Evolutionary conservation across 495 filamentous ascomycete genomes (phyloP), one percentile per base, ranked within the genome.

Genomic region (Ascobolus immersus): DNA sequence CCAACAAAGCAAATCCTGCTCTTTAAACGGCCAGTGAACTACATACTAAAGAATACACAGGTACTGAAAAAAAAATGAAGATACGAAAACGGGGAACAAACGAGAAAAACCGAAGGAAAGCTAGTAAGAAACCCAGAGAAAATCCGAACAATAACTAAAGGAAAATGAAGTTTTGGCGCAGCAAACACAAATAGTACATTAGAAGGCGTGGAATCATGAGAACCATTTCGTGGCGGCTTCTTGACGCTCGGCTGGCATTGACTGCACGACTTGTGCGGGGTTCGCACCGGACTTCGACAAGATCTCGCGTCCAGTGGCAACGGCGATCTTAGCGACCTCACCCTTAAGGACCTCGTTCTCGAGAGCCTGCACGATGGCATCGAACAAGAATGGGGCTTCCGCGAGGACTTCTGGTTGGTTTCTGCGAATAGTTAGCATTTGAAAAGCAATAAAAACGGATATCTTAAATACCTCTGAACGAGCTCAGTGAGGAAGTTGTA

Each of bases 401-500:
- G 52, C 55, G 36, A 75, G 57, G 34, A 92, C 77, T 12, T 67
- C 73, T 1, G 79, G 77, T n/a, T n/a, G n/a, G 50, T 93, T 80
- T 71, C 77, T 74, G 50, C 86, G 94, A n/a, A n/a, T n/a, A n/a
- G n/a, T n/a, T 13, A 21, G 23, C 28, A 7, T 14, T 21, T 8
- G 21, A 22, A 28, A 5, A 28, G 15, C 19, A 25, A 3, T n/a
- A 29, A 35, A 2, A 22, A 4, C 20, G 22, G 37, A 21, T 32
- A 35, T 18, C n/a, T 44, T 40, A 71, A 80, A 60, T 72, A 92
- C 86, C 84, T 73, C 30, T 90, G 77, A 49, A 99, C 91, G 36
- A 99, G 53, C 45, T 90, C 69, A 2, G 74, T 69, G 33, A 99
- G 61, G 52, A 90, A 99, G 5, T 70, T 70, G 51, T 99, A 99